Conservation (phyloP, 2,329 filamentous ascomycete genomes). For the Cladosporium sp. region DNA sequence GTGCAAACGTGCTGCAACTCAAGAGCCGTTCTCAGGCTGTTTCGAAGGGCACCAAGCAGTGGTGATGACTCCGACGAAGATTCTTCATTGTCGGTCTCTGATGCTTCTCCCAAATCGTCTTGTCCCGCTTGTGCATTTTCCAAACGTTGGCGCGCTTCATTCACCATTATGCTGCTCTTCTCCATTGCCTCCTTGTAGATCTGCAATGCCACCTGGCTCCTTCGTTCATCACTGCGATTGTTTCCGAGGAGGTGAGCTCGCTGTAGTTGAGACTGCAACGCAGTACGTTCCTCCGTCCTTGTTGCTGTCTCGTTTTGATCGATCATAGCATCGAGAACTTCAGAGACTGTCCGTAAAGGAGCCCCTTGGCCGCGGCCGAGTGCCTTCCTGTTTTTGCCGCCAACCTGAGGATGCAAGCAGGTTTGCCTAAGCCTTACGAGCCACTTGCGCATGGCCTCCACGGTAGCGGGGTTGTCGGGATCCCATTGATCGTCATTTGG, state of each 20-base stretch:
- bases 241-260: constrained; percentile 77
- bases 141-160: constrained; percentile 61
- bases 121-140: constrained; percentile 40
- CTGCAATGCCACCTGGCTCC: constrained; percentile 60
- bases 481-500: constrained; percentile 62
- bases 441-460: constrained; percentile 74
- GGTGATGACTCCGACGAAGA: constrained; percentile 22
- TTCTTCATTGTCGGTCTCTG: constrained; percentile 32
- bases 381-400: constrained; percentile 59
- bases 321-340: constrained; percentile 88
- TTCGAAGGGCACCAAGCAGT: constrained; percentile 38
- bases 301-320: constrained; percentile 70
- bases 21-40: constrained; percentile 65
- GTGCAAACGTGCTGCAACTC: constrained; percentile 76
- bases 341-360: constrained; percentile 72
- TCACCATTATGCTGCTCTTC: constrained; percentile 47
- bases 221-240: constrained; percentile 49
- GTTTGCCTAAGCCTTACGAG: constrained; percentile 74
- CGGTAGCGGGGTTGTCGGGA: constrained; percentile 49
- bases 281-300: constrained; percentile 63
- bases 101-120: constrained; percentile 13
- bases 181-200: constrained; percentile 58
- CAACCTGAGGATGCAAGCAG: constrained; percentile 80
- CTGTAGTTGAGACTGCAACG: constrained; percentile 56
- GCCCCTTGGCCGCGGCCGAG: constrained; percentile 57